These are phyloP conservation scores for Pythium inflatum DNA, from an alignment of 352 stramenopile species.

Conservation along the genomic window DNA sequence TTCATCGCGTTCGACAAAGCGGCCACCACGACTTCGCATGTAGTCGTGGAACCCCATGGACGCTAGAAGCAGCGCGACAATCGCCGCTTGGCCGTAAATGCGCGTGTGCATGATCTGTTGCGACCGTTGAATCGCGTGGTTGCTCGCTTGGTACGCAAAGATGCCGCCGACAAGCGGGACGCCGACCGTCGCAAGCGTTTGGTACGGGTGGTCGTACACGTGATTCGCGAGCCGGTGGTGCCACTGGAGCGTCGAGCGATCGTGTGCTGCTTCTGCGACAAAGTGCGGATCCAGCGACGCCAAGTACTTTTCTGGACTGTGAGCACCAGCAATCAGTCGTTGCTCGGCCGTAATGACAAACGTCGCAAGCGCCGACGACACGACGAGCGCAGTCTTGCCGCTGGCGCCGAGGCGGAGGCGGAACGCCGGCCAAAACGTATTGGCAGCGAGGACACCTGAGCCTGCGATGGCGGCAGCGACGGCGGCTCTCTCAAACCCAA, in stretches of 20 bases:
- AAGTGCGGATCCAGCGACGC: conserved; percentile 55
- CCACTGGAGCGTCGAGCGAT: conserved; percentile 40
- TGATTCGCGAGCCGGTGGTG: conserved; percentile 68
- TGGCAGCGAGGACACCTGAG: conserved; percentile 43
- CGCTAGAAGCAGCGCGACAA: conserved; percentile 71
- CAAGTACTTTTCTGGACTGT: conserved; percentile 76
- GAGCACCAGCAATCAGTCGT: conserved; percentile 59
- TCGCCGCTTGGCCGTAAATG: conserved; percentile 76
- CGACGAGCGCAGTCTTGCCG: conserved; percentile 74
- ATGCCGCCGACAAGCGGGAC: conserved; percentile 73
- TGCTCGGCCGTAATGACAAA: conserved; percentile 73
- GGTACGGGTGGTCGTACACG: conserved; percentile 84
- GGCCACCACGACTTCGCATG: conserved; percentile 72
- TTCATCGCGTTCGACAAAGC: too few relatives aligned
- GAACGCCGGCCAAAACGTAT: conserved; percentile 72
- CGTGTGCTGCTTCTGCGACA: conserved; percentile 38
- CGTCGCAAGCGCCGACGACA: conserved; percentile 42
- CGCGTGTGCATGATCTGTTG: conserved; percentile 90
- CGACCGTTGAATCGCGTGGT: conserved; percentile 68
- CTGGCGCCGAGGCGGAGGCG: conserved; percentile 69
- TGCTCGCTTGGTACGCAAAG: conserved; percentile 68
- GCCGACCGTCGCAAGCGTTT: conserved; percentile 52
- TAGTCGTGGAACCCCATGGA: conserved; percentile 89
- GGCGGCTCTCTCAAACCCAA: conserved; percentile 57
- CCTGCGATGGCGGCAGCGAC: conserved; percentile 35